These are phyloP conservation scores for Nidularia pulvinata DNA, from an alignment of 768 basidiomycete species.

Conservation along the genomic window DNA sequence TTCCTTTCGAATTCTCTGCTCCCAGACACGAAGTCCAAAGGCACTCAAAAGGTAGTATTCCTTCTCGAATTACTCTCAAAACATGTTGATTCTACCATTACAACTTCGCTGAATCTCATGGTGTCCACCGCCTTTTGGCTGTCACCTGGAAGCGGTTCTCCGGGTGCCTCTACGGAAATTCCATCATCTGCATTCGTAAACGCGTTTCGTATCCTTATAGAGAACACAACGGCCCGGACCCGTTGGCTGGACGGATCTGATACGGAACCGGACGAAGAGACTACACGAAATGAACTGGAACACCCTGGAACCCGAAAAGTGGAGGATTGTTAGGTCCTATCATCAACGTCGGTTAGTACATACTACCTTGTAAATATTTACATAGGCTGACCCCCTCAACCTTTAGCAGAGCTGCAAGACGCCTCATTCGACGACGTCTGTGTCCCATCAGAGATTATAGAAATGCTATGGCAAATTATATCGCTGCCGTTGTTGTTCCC, in stretches of 20 bases:
- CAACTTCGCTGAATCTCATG: not conserved
- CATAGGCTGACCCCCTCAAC: not conserved
- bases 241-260: not conserved
- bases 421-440: not conserved
- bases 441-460: not conserved
- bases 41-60: not conserved
- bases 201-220: not conserved
- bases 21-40: not conserved
- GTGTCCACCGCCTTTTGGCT: not conserved
- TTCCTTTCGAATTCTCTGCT: not conserved
- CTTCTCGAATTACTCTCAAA: not conserved
- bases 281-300: not conserved
- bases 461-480: not conserved
- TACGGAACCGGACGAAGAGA: not conserved
- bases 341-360: constrained; percentile 6
- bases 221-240: not conserved
- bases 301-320: constrained; percentile 5
- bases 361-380: constrained; percentile 1
- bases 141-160: not conserved
- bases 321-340: constrained; percentile 7
- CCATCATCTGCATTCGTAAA: not conserved
- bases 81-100: not conserved
- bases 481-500: not conserved
- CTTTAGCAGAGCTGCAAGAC: constrained; percentile 3
- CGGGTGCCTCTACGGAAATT: not conserved